Evolutionary conservation across 345 rosid species (phyloP).

Genomic region (Chamaenerion angustifolium): DNA sequence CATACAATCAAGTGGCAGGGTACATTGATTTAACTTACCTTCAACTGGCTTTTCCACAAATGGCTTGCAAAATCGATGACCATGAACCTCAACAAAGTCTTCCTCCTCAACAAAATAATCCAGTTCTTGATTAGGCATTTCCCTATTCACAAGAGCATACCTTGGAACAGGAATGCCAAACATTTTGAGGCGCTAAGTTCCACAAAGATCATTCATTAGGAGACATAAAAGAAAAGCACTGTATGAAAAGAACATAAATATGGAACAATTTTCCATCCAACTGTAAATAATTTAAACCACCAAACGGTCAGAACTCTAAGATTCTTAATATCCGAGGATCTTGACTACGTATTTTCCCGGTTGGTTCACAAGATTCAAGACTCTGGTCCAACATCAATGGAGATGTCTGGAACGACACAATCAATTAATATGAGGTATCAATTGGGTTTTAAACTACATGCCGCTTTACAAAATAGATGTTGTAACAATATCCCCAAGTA

Average conservation of each 20-base stretch:
- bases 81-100: constrained; percentile 91
- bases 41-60: constrained; percentile 99
- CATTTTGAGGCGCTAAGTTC: constrained; percentile 56
- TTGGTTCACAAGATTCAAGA: too few species aligned
- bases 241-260: neutral
- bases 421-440: too few species aligned
- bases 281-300: neutral
- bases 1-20: neutral
- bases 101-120: constrained; percentile 87
- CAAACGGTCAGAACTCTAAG: too few species aligned
- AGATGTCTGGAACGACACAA: too few species aligned
- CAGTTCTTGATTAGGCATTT: constrained; percentile 56
- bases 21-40: constrained; percentile 32
- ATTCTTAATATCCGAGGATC: too few species aligned
- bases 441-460: too few species aligned
- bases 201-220: constrained; percentile 13
- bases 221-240: neutral
- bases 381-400: too few species aligned
- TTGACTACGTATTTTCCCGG: too few species aligned
- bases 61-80: constrained; percentile 92
- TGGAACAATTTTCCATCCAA: neutral
- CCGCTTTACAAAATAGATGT: too few species aligned
- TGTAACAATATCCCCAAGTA: too few species aligned
- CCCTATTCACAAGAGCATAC: constrained; percentile 86
- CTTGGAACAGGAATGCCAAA: constrained; percentile 96